Percentiles rank a stretch among this genome's conserved stretches.
Evolutionary conservation across 163 green algal genomes (phyloP).

Genomic region (Scenedesmus sp.): DNA sequence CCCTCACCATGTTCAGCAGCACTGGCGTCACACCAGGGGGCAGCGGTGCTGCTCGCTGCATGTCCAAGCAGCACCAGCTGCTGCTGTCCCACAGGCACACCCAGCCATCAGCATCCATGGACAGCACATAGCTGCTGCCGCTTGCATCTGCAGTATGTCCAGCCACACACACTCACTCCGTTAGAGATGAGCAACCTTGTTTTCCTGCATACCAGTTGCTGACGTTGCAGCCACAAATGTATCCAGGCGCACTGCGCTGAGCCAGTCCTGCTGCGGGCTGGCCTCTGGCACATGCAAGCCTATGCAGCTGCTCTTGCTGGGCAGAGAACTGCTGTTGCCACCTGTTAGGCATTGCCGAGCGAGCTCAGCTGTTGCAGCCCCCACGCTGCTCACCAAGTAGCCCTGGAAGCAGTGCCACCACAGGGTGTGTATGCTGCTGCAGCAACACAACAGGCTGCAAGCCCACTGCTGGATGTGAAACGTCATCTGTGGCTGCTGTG

Average conservation of each 20-base stretch:
- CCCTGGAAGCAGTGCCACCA: conserved; percentile 43
- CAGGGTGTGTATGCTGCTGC: conserved; percentile 34
- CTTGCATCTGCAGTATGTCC: background rate
- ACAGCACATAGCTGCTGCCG: conserved; percentile 37
- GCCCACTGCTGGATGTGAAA: background rate
- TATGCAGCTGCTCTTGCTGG: background rate
- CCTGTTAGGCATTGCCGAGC: background rate
- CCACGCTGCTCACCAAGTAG: background rate
- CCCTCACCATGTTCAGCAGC: conserved; percentile 35
- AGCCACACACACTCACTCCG: no score
- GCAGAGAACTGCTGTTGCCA: background rate
- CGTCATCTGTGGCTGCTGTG: background rate
- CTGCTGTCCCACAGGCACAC: conserved; percentile 46
- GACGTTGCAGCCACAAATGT: no score
- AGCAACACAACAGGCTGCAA: conserved; percentile 41
- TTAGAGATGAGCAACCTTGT: no score
- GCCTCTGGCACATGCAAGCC: background rate
- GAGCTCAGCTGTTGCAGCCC: background rate
- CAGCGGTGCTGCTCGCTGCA: conserved; percentile 35
- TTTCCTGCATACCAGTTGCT: no score
- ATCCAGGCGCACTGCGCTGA: no score
- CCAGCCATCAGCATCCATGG: conserved; percentile 45
- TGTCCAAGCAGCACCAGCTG: conserved; percentile 22
- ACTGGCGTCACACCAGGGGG: conserved; percentile 2
- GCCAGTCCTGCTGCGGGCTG: no score